phyloP scores from a whole-genome alignment of 805 yeast genomes.

The Metschnikowia noctiluminum region DNA sequence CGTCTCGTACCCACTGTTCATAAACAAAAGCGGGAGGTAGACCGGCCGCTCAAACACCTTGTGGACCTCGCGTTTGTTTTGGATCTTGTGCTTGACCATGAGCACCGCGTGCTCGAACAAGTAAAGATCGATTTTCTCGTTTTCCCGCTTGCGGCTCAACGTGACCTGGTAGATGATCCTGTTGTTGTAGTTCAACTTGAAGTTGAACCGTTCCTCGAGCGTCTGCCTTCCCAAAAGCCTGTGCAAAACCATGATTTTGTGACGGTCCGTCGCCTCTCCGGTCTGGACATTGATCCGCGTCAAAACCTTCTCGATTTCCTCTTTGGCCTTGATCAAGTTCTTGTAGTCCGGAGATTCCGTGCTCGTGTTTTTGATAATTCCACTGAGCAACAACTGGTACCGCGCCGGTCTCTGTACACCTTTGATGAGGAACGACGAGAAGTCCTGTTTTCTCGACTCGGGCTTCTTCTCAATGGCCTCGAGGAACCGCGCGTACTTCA shows the following conservation, averaged over 20 bases:
- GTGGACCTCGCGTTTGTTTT: conserved; percentile 85
- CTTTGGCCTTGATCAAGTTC: conserved; percentile 68
- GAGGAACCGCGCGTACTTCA: conserved; percentile 88
- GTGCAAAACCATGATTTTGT: conserved; percentile 75
- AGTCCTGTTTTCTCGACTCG: conserved; percentile 84
- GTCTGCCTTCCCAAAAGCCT: conserved; percentile 61
- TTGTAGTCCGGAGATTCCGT: conserved; percentile 72
- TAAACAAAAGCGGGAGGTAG: conserved; percentile 71
- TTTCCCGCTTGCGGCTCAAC: conserved; percentile 64
- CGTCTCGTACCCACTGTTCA: conserved; percentile 74
- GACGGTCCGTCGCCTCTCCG: conserved; percentile 91
- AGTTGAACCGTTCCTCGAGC: conserved; percentile 79
- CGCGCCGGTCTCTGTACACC: conserved; percentile 96
- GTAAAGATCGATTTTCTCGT: conserved; percentile 80
- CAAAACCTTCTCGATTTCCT: conserved; percentile 69
- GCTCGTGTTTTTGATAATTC: conserved; percentile 77
- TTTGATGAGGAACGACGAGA: conserved; percentile 88
- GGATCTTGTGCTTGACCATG: conserved; percentile 80
- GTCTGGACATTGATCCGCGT: conserved; percentile 79
- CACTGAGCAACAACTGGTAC: conserved; percentile 79
- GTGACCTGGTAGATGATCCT: conserved; percentile 79
- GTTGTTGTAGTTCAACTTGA: conserved; percentile 78
- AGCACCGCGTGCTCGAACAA: conserved; percentile 84
- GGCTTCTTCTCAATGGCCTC: conserved; percentile 85
- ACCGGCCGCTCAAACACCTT: conserved; percentile 89